Percentiles rank a stretch among this genome's conserved stretches.
Conservation (phyloP, 345 rosid genomes). For the Anastatica hierochuntica region DNA sequence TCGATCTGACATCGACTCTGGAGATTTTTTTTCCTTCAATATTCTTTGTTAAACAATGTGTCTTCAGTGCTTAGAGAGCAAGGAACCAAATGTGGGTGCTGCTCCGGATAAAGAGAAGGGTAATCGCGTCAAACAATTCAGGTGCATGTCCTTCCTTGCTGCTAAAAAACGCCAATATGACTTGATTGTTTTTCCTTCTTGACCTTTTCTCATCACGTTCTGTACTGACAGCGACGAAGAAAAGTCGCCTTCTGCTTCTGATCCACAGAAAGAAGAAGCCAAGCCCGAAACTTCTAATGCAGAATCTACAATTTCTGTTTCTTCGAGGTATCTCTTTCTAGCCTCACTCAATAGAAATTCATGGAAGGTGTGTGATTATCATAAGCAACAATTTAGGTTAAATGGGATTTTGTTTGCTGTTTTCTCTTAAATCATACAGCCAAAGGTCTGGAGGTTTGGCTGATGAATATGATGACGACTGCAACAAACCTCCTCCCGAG, state of each 20-base stretch:
- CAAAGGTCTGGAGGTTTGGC: slow-evolving; percentile 79
- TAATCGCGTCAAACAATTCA: slow-evolving; percentile 44
- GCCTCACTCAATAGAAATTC: background rate
- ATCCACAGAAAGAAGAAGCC: slow-evolving; percentile 28
- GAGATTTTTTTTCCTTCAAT: no score
- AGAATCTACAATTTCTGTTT: slow-evolving; percentile 40
- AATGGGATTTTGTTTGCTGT: no score
- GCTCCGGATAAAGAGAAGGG: slow-evolving; percentile 96
- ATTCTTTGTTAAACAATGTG: slow-evolving; percentile 8
- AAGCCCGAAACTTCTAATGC: slow-evolving; percentile 69
- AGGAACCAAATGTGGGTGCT: slow-evolving; percentile 41
- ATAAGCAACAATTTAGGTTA: background rate
- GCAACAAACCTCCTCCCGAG: slow-evolving; percentile 80
- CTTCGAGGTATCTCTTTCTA: slow-evolving; percentile 62
- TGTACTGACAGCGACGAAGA: slow-evolving; percentile 74
- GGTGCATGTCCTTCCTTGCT: no score
- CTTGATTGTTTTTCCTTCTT: background rate
- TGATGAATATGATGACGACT: slow-evolving; percentile 92
- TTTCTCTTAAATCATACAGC: no score
- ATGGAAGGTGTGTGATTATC: no score
- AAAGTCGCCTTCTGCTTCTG: slow-evolving; percentile 69
- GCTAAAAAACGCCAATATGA: no score
- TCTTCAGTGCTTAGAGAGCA: slow-evolving; percentile 71
- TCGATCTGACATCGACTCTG: background rate
- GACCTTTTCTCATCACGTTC: slow-evolving; percentile 12